Conservation (phyloP, 2,329 filamentous ascomycete genomes). For the Exophiala phaeomuriformis region DNA sequence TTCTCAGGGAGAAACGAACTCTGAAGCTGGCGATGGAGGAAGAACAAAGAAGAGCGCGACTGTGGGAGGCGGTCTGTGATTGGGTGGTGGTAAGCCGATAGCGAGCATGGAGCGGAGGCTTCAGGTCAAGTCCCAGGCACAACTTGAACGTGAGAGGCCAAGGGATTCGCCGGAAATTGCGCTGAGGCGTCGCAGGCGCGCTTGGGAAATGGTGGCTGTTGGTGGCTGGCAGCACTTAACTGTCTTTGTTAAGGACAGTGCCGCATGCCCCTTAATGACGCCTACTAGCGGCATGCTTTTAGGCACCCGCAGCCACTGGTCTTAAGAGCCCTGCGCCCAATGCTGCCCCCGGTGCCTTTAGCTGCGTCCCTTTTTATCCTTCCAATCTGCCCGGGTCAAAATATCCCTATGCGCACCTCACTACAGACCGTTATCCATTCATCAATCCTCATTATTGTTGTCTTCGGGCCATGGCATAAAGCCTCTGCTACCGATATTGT, state of each 20-base stretch:
- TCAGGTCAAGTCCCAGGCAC: background rate
- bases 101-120: background rate
- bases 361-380: background rate
- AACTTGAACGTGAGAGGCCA: background rate
- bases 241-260: background rate
- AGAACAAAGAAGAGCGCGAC: too few relatives aligned
- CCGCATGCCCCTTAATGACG: background rate
- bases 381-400: background rate
- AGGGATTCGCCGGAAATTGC: slow-evolving; percentile 12
- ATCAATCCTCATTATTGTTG: too few relatives aligned
- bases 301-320: background rate
- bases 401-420: background rate
- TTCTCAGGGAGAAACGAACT: too few relatives aligned
- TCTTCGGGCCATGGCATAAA: too few relatives aligned
- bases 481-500: too few relatives aligned
- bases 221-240: background rate
- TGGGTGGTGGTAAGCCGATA: background rate
- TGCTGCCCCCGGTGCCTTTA: background rate
- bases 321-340: background rate
- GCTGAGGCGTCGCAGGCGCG: slow-evolving; percentile 2
- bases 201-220: slow-evolving; percentile 1
- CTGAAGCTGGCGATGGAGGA: too few relatives aligned
- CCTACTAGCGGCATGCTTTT: background rate
- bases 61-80: too few relatives aligned
- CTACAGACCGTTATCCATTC: background rate